Evolutionary conservation across 352 stramenopile species (phyloP).

Genomic region (Globisporangium perplexum): DNA sequence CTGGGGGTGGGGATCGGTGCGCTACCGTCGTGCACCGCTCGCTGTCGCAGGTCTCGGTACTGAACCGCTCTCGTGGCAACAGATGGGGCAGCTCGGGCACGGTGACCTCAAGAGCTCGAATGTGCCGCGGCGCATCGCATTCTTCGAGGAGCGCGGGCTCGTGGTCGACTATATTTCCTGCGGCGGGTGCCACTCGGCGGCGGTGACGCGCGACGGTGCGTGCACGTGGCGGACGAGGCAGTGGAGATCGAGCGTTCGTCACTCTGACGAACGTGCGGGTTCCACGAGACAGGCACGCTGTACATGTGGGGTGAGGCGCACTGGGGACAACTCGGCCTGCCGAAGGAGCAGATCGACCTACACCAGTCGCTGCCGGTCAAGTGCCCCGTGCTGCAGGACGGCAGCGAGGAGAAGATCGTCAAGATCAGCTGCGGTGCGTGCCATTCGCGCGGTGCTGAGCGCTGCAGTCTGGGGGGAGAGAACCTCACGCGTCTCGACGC

Average conservation of each 20-base stretch:
- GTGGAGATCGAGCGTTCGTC: background rate
- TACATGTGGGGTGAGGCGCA: constrained; percentile 85
- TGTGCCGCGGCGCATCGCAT: constrained; percentile 48
- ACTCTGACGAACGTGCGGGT: background rate
- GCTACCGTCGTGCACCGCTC: too few species aligned
- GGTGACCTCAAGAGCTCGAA: constrained; percentile 72
- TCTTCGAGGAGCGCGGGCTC: constrained; percentile 44
- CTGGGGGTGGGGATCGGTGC: constrained; percentile 75
- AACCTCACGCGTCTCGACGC: background rate
- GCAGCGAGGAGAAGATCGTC: constrained; percentile 48
- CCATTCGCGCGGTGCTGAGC: background rate
- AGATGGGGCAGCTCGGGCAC: constrained; percentile 81
- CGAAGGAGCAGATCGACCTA: constrained; percentile 52
- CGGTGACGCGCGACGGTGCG: constrained; percentile 61
- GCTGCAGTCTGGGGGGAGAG: background rate
- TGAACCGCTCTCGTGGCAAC: background rate
- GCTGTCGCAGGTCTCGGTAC: too few species aligned
- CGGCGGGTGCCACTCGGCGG: constrained; percentile 75
- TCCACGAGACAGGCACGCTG: constrained; percentile 26
- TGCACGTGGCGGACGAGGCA: too few species aligned
- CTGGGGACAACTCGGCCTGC: constrained; percentile 73
- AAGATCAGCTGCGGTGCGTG: constrained; percentile 66
- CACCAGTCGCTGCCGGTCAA: constrained; percentile 64
- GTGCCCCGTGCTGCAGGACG: constrained; percentile 48
- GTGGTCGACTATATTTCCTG: constrained; percentile 74